A percentile compares a stretch with the other conserved stretches of the same genome.
Conservation (phyloP, 2,329 filamentous ascomycete genomes). For the Clarireedia monteithiana region DNA sequence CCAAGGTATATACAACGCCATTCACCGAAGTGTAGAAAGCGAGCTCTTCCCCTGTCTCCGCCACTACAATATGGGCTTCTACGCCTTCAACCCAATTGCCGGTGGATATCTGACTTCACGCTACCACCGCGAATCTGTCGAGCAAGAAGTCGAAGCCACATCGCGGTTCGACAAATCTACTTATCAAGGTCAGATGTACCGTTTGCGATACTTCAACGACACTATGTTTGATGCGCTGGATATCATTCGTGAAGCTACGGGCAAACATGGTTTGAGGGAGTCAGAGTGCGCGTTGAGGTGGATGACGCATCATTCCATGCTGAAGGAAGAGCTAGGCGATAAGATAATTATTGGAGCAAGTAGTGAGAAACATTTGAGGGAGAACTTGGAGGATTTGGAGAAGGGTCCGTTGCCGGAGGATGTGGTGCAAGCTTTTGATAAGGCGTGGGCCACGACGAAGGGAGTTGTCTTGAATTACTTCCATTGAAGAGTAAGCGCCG, state of each 20-base stretch:
- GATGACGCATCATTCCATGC: constrained; percentile 60
- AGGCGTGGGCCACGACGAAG: constrained; percentile 3
- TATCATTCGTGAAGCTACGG: constrained; percentile 57
- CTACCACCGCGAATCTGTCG: constrained; percentile 41
- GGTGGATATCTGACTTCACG: constrained; percentile 37
- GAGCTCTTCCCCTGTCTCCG: constrained; percentile 50
- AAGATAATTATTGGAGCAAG: constrained; percentile 53
- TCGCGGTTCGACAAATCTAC: constrained; percentile 31
- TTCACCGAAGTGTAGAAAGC: constrained; percentile 46
- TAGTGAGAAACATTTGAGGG: constrained; percentile 46
- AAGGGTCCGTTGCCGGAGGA: constrained; percentile 70
- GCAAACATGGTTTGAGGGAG: constrained; percentile 59
- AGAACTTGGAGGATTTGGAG: constrained; percentile 49
- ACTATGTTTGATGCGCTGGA: constrained; percentile 57
- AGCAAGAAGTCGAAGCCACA: constrained; percentile 10
- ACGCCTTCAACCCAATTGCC: constrained; percentile 53
- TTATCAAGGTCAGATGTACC: constrained; percentile 44
- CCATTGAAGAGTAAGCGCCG: not conserved
- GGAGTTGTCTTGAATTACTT: not conserved
- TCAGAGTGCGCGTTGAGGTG: constrained; percentile 72
- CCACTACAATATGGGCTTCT: constrained; percentile 52
- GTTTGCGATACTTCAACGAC: constrained; percentile 52
- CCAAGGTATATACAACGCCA: constrained; percentile 28
- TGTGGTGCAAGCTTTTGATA: constrained; percentile 34
- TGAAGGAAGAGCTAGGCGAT: constrained; percentile 46